Percentiles rank a stretch among this genome's conserved stretches.
Evolutionary conservation across 139 green algal genomes (phyloP).

Genomic region (Mesostigma viride): DNA sequence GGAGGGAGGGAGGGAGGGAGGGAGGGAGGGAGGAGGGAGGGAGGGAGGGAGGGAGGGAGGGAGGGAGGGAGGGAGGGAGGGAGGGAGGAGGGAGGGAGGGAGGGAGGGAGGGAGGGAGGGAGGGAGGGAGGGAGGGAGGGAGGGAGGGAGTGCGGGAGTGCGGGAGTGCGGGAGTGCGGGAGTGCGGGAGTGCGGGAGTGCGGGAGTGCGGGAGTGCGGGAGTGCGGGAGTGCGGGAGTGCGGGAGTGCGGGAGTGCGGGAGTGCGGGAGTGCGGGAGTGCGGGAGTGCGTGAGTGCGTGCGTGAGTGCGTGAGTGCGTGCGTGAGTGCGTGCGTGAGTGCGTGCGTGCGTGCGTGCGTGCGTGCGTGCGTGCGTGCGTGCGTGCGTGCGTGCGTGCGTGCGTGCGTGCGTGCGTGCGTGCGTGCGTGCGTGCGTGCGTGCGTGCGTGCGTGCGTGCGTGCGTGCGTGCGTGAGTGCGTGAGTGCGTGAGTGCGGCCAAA

Average conservation of each 20-base stretch:
- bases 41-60: too few species aligned
- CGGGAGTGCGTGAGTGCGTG: too few species aligned
- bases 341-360: neutral
- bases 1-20: too few species aligned
- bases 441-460: neutral
- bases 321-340: too few species aligned
- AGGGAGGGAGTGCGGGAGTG: too few species aligned
- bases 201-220: neutral
- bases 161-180: neutral
- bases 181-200: neutral
- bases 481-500: too few species aligned
- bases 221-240: neutral
- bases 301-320: too few species aligned
- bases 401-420: conserved; percentile 3
- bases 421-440: neutral
- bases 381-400: neutral
- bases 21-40: too few species aligned
- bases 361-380: conserved; percentile 1
- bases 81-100: too few species aligned
- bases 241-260: neutral
- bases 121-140: neutral
- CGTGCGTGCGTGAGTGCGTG: too few species aligned
- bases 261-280: neutral
- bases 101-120: too few species aligned
- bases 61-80: too few species aligned